Evolutionary conservation across 352 stramenopile genomes (phyloP).

Genomic region (Vaucheria bursata): DNA sequence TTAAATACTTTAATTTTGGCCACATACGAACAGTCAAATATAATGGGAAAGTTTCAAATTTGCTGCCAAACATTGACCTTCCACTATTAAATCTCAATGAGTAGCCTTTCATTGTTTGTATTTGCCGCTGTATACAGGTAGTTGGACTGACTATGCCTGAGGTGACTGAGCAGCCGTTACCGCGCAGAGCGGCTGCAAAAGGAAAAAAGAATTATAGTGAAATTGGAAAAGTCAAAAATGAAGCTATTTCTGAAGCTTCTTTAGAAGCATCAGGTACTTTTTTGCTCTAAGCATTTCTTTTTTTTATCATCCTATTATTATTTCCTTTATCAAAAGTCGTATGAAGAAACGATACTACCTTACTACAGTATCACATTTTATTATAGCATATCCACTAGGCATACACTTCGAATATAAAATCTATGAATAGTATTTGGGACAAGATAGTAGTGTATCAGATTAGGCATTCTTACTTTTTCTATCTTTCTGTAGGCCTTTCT

Average conservation of each 20-base stretch:
- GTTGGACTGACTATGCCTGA: slow-evolving; percentile 1
- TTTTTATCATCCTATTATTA: neutral
- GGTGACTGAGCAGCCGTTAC: neutral
- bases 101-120: neutral
- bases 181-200: neutral
- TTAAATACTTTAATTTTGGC: neutral
- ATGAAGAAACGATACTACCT: neutral
- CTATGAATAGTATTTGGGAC: too few relatives aligned
- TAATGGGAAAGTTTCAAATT: neutral
- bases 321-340: neutral
- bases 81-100: neutral
- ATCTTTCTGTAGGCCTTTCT: too few relatives aligned
- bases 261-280: neutral
- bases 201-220: slow-evolving; percentile 3
- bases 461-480: too few relatives aligned
- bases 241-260: neutral
- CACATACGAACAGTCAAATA: neutral
- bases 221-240: neutral
- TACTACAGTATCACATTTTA: neutral
- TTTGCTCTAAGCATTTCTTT: neutral
- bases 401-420: too few relatives aligned
- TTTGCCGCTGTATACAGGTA: neutral
- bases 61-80: neutral
- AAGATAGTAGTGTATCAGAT: too few relatives aligned
- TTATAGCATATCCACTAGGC: neutral